Conservation (phyloP, 345 rosid genomes). For the Clausena lansium region DNA sequence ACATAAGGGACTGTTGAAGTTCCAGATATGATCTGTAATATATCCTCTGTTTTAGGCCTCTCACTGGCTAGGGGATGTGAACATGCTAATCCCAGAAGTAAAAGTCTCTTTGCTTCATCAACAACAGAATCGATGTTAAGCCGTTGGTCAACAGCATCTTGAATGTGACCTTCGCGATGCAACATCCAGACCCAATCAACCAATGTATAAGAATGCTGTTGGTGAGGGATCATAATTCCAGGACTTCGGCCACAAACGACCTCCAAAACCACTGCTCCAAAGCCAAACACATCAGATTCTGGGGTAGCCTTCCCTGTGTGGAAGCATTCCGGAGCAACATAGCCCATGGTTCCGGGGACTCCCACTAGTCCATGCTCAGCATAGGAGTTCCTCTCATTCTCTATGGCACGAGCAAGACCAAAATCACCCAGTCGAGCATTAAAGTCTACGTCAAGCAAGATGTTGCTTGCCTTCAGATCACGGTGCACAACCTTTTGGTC, state of each 20-base stretch:
- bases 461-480: constrained; percentile 47
- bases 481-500: constrained; percentile 48
- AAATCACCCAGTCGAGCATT: constrained; percentile 44
- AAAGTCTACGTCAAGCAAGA: constrained; percentile 38
- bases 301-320: constrained; percentile 41
- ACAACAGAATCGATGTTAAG: constrained; percentile 15
- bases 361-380: constrained; percentile 27
- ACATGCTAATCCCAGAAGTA: constrained; percentile 45
- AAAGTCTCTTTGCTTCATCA: constrained; percentile 33
- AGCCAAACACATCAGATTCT: constrained; percentile 48
- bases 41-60: constrained; percentile 31
- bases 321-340: constrained; percentile 49
- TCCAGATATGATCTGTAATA: constrained; percentile 39
- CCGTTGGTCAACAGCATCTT: constrained; percentile 38
- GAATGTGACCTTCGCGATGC: constrained; percentile 34
- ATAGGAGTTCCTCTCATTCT: constrained; percentile 38
- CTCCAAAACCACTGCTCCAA: constrained; percentile 47
- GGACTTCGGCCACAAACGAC: constrained; percentile 37
- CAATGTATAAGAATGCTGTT: constrained; percentile 22
- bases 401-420: constrained; percentile 41
- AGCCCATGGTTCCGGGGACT: constrained; percentile 38
- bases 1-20: constrained; percentile 30
- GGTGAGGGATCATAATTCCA: constrained; percentile 23
- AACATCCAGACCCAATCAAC: constrained; percentile 50
- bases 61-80: constrained; percentile 38